phyloP scores from a whole-genome alignment of 2,329 filamentous ascomycete genomes.

The Sphaerulina musiva region DNA sequence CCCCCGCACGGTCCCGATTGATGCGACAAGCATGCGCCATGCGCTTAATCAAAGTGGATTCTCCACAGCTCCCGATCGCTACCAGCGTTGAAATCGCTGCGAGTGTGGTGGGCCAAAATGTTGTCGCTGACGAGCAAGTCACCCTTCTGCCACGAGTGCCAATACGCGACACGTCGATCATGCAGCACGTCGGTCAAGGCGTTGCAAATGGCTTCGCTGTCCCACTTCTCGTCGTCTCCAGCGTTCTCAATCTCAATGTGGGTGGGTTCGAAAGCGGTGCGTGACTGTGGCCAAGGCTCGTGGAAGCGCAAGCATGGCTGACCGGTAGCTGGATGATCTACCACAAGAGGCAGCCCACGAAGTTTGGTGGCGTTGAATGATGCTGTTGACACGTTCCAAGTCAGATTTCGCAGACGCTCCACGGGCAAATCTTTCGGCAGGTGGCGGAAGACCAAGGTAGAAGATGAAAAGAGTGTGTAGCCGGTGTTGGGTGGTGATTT shows the following conservation, averaged over 20 bases:
- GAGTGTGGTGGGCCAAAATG: slow-evolving; percentile 3
- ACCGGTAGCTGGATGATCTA: slow-evolving; percentile 1
- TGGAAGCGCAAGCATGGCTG: slow-evolving; percentile 7
- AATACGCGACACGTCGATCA: slow-evolving; percentile 6
- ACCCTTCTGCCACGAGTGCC: slow-evolving; percentile 10
- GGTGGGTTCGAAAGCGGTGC: slow-evolving; percentile 2
- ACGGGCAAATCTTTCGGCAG: slow-evolving; percentile 1
- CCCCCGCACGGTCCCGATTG: too few species aligned
- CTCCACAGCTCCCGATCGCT: slow-evolving; percentile 11
- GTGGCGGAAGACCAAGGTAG: slow-evolving; percentile 4
- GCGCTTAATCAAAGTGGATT: slow-evolving; percentile 10
- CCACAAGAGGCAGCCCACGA: slow-evolving; percentile 3
- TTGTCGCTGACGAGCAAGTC: slow-evolving; percentile 10
- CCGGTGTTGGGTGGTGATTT: slow-evolving; percentile 9
- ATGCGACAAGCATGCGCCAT: too few species aligned
- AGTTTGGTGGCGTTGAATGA: slow-evolving; percentile 5
- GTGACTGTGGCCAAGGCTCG: slow-evolving; percentile 10
- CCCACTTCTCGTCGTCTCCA: neutral
- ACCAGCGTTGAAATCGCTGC: slow-evolving; percentile 7
- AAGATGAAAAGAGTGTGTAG: slow-evolving; percentile 12
- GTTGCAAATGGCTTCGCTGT: neutral
- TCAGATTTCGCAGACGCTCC: neutral
- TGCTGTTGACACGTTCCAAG: slow-evolving; percentile 5
- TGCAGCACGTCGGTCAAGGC: slow-evolving; percentile 7
- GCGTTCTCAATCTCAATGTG: slow-evolving; percentile 8